Evolutionary conservation across 2,329 filamentous ascomycete species (phyloP), one percentile per base, ranked within the genome.

Genomic region (Golovinomyces cichoracearum): DNA sequence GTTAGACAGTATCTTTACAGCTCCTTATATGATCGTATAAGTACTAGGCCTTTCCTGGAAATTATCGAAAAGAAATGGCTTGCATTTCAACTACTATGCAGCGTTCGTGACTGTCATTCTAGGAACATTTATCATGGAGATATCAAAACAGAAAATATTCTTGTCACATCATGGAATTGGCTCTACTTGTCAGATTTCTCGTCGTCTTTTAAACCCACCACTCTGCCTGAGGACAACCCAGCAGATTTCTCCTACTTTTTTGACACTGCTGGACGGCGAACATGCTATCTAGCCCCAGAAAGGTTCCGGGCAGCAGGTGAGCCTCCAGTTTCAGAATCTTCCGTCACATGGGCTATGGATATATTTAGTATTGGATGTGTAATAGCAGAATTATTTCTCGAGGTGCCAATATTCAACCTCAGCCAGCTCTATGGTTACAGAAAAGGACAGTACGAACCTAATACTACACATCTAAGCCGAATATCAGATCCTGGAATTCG

Each of bases 131-230:
- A 86, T 61, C 90, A 98, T 61, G 92, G 90, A 50, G 92, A 98
- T 60, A 95, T 98, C 67, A 98, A 98, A 68, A 90, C 88, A 1
- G 88, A 98, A 63, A 98, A 98, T 58, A 76, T 93, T 31, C 68
- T 98, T 45, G 88, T 98, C 47, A 98, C 90, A 0, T 95, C 90
- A 5, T 98, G 90, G 90, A 94, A 95, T 65, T 98, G 92, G 90
- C 71, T 98, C 1, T 98, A 95, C 61, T 71, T 98, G 33, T 80
- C 86, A n/a, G 90, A 98, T 63, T 98, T 95, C 62, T 93, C 88
- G 3, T 85, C 88, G 0, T 80, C 83, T 0, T 95, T 93, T 67
- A 98, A 98, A 60, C 90, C 86, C 10, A 83, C 86, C 4, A 83
- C 84, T 62, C 69, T 98, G 2, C 90, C 90, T 2, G 88, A 94